These are phyloP conservation scores for Penicillium sclerotiorum DNA, from an alignment of 2,329 filamentous ascomycete genomes.

Conservation along the genomic window DNA sequence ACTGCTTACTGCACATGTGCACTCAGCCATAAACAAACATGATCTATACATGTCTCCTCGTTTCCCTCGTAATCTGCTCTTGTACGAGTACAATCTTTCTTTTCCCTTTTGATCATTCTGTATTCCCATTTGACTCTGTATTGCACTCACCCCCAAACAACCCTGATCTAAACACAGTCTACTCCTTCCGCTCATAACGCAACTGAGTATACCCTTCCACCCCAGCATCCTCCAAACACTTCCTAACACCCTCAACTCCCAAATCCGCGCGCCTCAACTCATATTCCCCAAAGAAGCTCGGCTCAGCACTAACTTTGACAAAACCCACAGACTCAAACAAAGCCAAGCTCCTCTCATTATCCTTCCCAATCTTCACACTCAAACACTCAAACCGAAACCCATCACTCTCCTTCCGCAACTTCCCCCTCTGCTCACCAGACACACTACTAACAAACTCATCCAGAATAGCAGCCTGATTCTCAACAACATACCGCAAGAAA, in stretches of 20 bases:
- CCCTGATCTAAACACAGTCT: background rate
- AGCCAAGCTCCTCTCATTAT: conserved; percentile 59
- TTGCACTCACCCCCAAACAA: no score
- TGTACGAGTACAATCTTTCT: no score
- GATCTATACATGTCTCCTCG: no score
- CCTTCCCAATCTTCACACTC: conserved; percentile 63
- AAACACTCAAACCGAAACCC: conserved; percentile 47
- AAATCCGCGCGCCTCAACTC: conserved; percentile 55
- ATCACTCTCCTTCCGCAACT: conserved; percentile 20
- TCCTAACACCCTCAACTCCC: conserved; percentile 26
- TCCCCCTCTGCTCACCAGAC: conserved; percentile 3
- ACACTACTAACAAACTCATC: conserved; percentile 52
- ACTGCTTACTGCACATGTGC: no score
- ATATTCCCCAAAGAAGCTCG: conserved; percentile 70
- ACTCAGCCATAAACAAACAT: no score
- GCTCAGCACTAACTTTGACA: conserved; percentile 47
- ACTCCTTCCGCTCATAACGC: conserved; percentile 34
- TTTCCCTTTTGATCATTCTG: background rate
- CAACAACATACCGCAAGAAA: conserved; percentile 70
- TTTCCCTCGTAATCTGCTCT: no score
- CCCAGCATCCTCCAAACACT: conserved; percentile 33
- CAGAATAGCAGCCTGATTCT: conserved; percentile 58
- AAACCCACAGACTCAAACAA: conserved; percentile 67
- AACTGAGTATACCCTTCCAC: conserved; percentile 43
- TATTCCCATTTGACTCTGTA: background rate